Conservation (phyloP, 257 asterid genomes). For the Gentiana straminea region DNA sequence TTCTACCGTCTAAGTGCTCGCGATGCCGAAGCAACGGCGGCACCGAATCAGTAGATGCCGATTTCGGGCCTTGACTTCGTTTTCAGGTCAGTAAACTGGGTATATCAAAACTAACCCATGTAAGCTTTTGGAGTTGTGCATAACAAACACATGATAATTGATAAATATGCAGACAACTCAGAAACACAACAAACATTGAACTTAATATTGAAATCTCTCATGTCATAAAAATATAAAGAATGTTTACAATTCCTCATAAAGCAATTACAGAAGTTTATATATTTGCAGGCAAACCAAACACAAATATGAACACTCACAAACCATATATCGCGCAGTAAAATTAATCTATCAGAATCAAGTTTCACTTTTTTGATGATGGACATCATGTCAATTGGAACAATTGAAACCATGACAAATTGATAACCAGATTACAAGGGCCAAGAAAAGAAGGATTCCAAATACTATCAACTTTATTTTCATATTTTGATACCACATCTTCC, state of each 20-base stretch:
- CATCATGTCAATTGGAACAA: constrained; percentile 56
- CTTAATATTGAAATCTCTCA: no score
- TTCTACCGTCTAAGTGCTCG: no score
- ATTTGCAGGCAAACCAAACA: constrained; percentile 3
- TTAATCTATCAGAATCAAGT: neutral
- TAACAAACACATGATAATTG: no score
- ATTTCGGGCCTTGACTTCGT: no score
- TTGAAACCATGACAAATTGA: constrained; percentile 60
- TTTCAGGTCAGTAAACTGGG: no score
- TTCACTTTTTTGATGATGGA: constrained; percentile 2
- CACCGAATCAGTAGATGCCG: no score
- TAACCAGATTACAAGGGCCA: constrained; percentile 66
- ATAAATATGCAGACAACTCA: no score
- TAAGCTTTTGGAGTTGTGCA: no score
- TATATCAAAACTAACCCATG: no score
- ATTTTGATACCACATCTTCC: constrained; percentile 89
- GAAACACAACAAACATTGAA: no score
- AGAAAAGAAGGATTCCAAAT: constrained; percentile 46
- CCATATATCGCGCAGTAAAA: neutral
- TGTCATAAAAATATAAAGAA: neutral
- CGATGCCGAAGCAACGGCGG: no score
- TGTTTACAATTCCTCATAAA: constrained; percentile 13
- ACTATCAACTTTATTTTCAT: constrained; percentile 84
- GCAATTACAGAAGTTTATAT: constrained; percentile 7
- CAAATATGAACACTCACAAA: neutral